phyloP scores from a whole-genome alignment of 345 rosid species.

The Fremontodendron californicum region DNA sequence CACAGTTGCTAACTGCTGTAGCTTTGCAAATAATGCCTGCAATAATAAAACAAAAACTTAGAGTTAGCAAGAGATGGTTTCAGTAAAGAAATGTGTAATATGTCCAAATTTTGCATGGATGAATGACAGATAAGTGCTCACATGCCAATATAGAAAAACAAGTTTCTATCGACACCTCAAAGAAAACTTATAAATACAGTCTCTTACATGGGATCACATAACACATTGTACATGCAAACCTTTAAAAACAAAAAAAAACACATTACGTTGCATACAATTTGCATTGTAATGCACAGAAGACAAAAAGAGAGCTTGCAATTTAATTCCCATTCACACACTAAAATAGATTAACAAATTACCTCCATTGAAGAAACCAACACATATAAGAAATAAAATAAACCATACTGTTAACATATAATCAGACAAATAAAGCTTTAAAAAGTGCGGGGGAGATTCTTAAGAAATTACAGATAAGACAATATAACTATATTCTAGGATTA shows the following conservation, averaged over 20 bases:
- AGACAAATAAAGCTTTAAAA: neutral
- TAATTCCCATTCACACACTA: neutral
- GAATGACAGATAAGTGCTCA: neutral
- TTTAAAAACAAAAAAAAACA: neutral
- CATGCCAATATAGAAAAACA: neutral
- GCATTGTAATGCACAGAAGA: neutral
- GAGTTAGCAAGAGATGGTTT: neutral
- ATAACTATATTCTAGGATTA: neutral
- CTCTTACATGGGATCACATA: neutral
- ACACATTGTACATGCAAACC: neutral
- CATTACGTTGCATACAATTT: neutral
- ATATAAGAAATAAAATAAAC: neutral
- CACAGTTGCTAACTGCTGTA: constrained; percentile 89
- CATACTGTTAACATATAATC: neutral
- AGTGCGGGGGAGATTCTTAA: neutral
- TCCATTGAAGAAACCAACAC: neutral
- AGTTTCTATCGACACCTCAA: neutral
- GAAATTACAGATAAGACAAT: neutral
- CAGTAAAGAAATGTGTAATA: neutral
- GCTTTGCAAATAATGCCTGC: constrained; percentile 90
- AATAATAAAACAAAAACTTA: constrained; percentile 19
- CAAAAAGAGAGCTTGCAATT: neutral
- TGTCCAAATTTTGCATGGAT: neutral
- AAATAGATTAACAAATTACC: neutral
- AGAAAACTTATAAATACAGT: neutral